Percentiles rank a stretch among this genome's conserved stretches.
phyloP scores from a whole-genome alignment of 495 filamentous ascomycete genomes.

The Hypoxylon cercidicola region DNA sequence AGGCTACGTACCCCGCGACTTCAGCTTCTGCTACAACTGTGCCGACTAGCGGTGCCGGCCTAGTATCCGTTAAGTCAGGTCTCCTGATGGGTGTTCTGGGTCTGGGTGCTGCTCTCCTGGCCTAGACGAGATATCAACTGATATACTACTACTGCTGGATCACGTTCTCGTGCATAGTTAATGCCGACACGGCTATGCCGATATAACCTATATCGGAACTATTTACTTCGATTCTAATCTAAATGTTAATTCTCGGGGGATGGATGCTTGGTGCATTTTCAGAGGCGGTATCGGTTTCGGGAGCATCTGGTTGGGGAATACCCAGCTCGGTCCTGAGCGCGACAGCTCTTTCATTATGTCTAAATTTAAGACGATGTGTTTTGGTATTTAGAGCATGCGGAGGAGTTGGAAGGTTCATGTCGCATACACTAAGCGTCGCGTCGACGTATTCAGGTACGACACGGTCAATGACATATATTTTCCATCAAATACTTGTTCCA shows the following conservation, averaged over 20 bases:
- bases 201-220: background rate
- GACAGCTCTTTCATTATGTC: constrained; percentile 40
- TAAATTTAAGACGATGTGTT: constrained; percentile 25
- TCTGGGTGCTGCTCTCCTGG: constrained; percentile 55
- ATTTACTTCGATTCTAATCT: constrained; percentile 34
- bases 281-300: constrained; percentile 27
- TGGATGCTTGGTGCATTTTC: constrained; percentile 36
- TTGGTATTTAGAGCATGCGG: constrained; percentile 36
- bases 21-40: constrained; percentile 23
- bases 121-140: constrained; percentile 39
- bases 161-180: background rate
- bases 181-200: background rate
- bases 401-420: constrained; percentile 42
- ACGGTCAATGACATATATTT: constrained; percentile 40
- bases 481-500: constrained; percentile 7
- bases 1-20: constrained; percentile 27
- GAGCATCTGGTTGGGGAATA: constrained; percentile 31
- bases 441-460: constrained; percentile 17
- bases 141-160: background rate
- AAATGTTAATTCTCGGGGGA: constrained; percentile 37
- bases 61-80: constrained; percentile 52
- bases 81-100: constrained; percentile 55
- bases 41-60: constrained; percentile 47
- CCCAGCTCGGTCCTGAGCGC: constrained; percentile 21
- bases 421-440: constrained; percentile 26